Evolutionary conservation across 2,329 filamentous ascomycete genomes (phyloP).

Genomic region (Westerdykella sp.): DNA sequence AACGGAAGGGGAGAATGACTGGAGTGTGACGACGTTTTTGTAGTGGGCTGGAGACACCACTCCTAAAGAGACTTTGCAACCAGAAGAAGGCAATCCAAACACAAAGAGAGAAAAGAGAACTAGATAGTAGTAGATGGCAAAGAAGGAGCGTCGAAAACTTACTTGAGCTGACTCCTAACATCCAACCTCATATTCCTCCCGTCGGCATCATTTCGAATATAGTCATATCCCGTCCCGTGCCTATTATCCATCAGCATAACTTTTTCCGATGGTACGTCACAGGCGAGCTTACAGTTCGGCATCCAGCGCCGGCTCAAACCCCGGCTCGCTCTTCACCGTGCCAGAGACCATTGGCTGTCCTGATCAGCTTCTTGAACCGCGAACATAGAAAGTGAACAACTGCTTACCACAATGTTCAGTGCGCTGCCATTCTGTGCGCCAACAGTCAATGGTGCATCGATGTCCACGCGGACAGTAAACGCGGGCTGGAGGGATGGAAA

Average conservation of each 20-base stretch:
- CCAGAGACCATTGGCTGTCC: conserved; percentile 21
- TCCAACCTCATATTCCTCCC: conserved; percentile 25
- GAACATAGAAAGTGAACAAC: not conserved
- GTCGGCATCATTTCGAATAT: conserved; percentile 26
- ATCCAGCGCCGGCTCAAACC: conserved; percentile 24
- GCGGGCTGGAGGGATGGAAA: conserved; percentile 27
- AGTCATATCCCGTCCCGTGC: conserved; percentile 29
- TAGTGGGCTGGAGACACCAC: too few relatives aligned
- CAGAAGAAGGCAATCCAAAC: too few relatives aligned
- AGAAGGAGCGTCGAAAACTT: not conserved
- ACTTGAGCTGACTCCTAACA: conserved; percentile 25
- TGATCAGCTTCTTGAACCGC: not conserved
- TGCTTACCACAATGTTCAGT: conserved; percentile 20
- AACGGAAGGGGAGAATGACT: too few relatives aligned
- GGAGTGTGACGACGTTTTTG: too few relatives aligned
- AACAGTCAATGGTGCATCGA: conserved; percentile 22
- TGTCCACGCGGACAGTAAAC: conserved; percentile 25
- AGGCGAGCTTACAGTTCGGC: conserved; percentile 15
- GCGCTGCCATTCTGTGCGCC: conserved; percentile 18
- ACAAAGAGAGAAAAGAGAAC: not conserved
- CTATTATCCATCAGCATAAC: conserved; percentile 3
- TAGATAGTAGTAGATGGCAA: not conserved
- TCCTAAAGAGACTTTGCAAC: too few relatives aligned
- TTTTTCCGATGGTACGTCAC: not conserved
- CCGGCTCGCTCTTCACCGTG: conserved; percentile 26